A percentile compares a stretch with the other conserved stretches of the same genome.
These are phyloP conservation scores for Periconia macrospinosa DNA, from an alignment of 2,329 filamentous ascomycete species.

Conservation along the genomic window DNA sequence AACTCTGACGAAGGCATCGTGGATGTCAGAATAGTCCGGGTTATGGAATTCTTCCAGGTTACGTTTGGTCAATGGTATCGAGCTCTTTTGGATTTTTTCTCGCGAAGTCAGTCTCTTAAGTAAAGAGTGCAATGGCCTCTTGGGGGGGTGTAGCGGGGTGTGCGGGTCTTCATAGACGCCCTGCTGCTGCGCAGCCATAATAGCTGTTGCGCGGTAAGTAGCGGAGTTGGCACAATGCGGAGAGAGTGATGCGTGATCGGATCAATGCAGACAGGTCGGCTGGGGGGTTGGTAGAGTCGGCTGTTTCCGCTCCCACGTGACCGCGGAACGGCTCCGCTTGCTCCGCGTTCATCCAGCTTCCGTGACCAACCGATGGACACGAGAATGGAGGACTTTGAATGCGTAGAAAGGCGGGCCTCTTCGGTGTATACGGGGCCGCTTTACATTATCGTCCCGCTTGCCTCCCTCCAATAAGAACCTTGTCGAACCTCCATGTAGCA, in stretches of 20 bases:
- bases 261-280: slow-evolving; percentile 1
- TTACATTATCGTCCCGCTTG: not conserved
- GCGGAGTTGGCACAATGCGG: slow-evolving; percentile 29
- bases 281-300: not conserved
- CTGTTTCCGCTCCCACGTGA: slow-evolving; percentile 16
- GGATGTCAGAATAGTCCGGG: slow-evolving; percentile 31
- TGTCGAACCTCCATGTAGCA: not conserved
- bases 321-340: slow-evolving; percentile 22
- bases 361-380: slow-evolving; percentile 25
- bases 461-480: not conserved
- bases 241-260: slow-evolving; percentile 7
- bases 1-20: slow-evolving; percentile 68
- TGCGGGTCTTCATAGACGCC: slow-evolving; percentile 24
- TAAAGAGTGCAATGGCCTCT: slow-evolving; percentile 12
- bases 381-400: not conserved
- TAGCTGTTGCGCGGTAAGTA: slow-evolving; percentile 26
- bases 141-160: slow-evolving; percentile 26
- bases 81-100: slow-evolving; percentile 24
- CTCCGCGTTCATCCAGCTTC: slow-evolving; percentile 21
- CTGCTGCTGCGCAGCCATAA: slow-evolving; percentile 14
- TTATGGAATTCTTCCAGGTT: slow-evolving; percentile 32
- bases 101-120: slow-evolving; percentile 19
- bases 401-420: not conserved
- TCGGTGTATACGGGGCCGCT: not conserved
- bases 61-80: slow-evolving; percentile 26